Conservation (phyloP, 2,329 filamentous ascomycete genomes). For the Seiridium unicorne region DNA sequence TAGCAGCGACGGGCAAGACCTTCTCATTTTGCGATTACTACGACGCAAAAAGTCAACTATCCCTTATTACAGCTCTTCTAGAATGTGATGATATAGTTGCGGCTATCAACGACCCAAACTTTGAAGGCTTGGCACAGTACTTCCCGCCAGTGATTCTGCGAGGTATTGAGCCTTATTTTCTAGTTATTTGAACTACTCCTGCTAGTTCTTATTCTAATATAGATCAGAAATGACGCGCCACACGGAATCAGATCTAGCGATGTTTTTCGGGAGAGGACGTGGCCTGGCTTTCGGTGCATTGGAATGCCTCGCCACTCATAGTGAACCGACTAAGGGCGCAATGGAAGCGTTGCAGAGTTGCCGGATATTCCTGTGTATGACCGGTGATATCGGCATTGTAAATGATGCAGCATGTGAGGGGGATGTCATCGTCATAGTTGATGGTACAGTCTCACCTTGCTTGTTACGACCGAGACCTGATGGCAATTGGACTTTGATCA, state of each 20-base stretch:
- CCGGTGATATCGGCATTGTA: background rate
- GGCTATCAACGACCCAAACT: background rate
- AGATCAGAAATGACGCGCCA: too few relatives aligned
- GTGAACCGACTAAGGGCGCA: background rate
- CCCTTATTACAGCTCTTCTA: background rate
- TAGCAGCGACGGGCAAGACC: background rate
- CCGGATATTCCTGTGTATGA: background rate
- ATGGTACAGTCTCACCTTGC: background rate
- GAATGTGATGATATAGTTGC: background rate
- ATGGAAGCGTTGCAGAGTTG: background rate
- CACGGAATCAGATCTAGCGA: background rate
- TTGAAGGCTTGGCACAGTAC: background rate
- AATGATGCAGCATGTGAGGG: background rate
- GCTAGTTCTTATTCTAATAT: background rate
- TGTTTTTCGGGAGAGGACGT: background rate
- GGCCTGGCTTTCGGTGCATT: background rate
- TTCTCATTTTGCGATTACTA: background rate
- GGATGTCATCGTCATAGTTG: background rate
- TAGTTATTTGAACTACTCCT: background rate
- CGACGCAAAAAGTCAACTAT: background rate
- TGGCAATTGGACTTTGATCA: background rate
- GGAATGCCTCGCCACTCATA: background rate
- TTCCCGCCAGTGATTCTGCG: background rate
- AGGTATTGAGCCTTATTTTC: background rate
- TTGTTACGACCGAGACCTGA: background rate